Percentiles rank a stretch among this genome's conserved stretches.
Evolutionary conservation across 768 basidiomycete genomes (phyloP).

Genomic region (Sporobolomyces phaffii): DNA sequence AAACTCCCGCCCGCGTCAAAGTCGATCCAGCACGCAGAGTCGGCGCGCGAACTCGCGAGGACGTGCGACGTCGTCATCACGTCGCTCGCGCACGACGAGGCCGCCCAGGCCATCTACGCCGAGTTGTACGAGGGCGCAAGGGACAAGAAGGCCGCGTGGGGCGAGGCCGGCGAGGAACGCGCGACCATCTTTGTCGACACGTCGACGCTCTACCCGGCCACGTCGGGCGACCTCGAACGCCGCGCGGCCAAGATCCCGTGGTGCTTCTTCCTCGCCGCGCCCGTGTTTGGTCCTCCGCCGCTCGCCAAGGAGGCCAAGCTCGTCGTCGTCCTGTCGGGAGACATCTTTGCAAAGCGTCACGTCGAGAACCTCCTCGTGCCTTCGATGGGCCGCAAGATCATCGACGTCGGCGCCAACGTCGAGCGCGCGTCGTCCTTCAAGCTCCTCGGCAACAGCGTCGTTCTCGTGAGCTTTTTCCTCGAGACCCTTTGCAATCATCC

Average conservation of each 20-base stretch:
- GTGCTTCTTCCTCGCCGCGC: slow-evolving; percentile 64
- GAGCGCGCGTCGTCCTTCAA: slow-evolving; percentile 78
- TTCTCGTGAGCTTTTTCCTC: slow-evolving; percentile 43
- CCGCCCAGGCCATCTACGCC: slow-evolving; percentile 60
- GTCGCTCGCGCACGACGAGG: slow-evolving; percentile 65
- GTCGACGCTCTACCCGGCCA: slow-evolving; percentile 55
- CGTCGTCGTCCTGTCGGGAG: slow-evolving; percentile 70
- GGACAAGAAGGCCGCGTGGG: slow-evolving; percentile 33
- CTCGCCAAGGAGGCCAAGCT: slow-evolving; percentile 56
- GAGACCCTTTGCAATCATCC: no score
- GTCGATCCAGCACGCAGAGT: slow-evolving; percentile 56
- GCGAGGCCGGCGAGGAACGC: slow-evolving; percentile 40
- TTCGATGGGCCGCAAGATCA: slow-evolving; percentile 62
- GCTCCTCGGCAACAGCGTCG: slow-evolving; percentile 47
- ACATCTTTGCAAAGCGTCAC: slow-evolving; percentile 73
- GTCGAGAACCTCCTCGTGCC: slow-evolving; percentile 72
- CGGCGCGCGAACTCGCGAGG: slow-evolving; percentile 57
- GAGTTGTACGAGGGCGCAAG: slow-evolving; percentile 53
- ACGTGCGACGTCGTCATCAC: slow-evolving; percentile 72
- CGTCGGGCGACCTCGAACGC: slow-evolving; percentile 62
- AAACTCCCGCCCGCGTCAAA: slow-evolving; percentile 57
- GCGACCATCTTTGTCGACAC: slow-evolving; percentile 78
- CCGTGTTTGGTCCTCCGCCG: slow-evolving; percentile 56
- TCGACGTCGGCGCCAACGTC: slow-evolving; percentile 76
- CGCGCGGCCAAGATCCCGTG: slow-evolving; percentile 58